These are phyloP conservation scores for Trichophyton mentagrophytes DNA, from an alignment of 2,329 filamentous ascomycete species.

Conservation along the genomic window DNA sequence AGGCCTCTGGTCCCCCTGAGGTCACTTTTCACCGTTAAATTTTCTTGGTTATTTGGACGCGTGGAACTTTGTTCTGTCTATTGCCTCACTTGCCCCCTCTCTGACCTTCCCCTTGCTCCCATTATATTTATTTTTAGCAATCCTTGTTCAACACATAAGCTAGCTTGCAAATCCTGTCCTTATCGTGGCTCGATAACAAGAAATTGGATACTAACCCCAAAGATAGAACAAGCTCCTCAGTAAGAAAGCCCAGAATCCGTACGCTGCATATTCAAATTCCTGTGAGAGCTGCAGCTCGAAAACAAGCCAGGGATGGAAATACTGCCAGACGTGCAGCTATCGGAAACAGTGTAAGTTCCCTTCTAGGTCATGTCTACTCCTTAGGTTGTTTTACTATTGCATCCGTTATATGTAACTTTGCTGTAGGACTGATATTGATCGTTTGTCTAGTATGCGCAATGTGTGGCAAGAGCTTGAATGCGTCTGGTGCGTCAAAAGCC, in stretches of 20 bases:
- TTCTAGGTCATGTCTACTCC: not conserved
- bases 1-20: too few species aligned
- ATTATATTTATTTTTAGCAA: not conserved
- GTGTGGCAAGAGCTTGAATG: slow-evolving; percentile 46
- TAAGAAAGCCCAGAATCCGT: slow-evolving; percentile 53
- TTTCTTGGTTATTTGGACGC: too few species aligned
- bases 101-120: not conserved
- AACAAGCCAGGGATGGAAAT: slow-evolving; percentile 48
- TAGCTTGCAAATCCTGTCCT: too few species aligned
- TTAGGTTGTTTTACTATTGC: not conserved
- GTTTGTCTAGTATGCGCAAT: slow-evolving; percentile 43
- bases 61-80: too few species aligned
- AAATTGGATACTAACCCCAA: not conserved
- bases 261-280: slow-evolving; percentile 49
- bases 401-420: not conserved
- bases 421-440: slow-evolving; percentile 8
- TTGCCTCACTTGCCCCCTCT: not conserved
- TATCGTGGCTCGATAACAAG: too few species aligned
- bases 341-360: slow-evolving; percentile 42
- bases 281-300: slow-evolving; percentile 52
- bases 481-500: slow-evolving; percentile 30
- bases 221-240: slow-evolving; percentile 52
- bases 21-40: too few species aligned
- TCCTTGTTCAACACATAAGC: too few species aligned
- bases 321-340: slow-evolving; percentile 52